Base-by-base conservation (phyloP, 192 early-diverging fungal species). In the Spizellomyces sp. region DNA sequence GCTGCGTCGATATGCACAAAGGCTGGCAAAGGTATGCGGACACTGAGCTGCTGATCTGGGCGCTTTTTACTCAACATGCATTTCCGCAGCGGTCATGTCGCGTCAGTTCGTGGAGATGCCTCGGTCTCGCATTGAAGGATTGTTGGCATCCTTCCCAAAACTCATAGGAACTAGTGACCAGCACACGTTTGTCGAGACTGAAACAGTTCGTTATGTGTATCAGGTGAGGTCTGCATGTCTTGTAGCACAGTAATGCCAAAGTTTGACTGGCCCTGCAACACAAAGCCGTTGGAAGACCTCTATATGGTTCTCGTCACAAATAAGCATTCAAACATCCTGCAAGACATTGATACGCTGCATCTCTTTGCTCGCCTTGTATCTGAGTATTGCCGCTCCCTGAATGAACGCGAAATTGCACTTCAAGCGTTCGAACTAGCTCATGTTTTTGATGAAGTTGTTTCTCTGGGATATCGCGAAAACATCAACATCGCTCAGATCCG, bases 41-140 rank as follows among this genome's bases (percentile, higher is more conserved):
- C 14, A 68, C 42, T 71, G 59, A 19, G 36, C 58, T 45, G 36
- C 17, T 42, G 45, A 57, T 43, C 19, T 62, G 8, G 36, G 27
- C 45, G 0, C 3, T 56, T 14, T 58, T 44, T 41, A 27, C 43
- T 21, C 47, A 45, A 6, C 8, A 47, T 17, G 19, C n/a, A 46
- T 15, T 27, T 21, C 6, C 43, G n/a, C 21, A 78, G 75, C 78
- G 47, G 70, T 83, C 27, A 46, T 77, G n/a, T 77, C 76, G 7
- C 92, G 97, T 56, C 97, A 99, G 83, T 99, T 98, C 80, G 88
- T 95, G 46, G 97, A 98, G 66, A 97, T 98, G 92, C 92, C 93
- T 58, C 89, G 95, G 41, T 89, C 96, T 45, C 91, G 97, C 75
- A 98, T 98, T 68, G 97, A 99, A 75, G 97, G 96, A 21, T 83